Conservation (phyloP, 176 grass and related monocot genomes). For the Carex myosuroides region DNA sequence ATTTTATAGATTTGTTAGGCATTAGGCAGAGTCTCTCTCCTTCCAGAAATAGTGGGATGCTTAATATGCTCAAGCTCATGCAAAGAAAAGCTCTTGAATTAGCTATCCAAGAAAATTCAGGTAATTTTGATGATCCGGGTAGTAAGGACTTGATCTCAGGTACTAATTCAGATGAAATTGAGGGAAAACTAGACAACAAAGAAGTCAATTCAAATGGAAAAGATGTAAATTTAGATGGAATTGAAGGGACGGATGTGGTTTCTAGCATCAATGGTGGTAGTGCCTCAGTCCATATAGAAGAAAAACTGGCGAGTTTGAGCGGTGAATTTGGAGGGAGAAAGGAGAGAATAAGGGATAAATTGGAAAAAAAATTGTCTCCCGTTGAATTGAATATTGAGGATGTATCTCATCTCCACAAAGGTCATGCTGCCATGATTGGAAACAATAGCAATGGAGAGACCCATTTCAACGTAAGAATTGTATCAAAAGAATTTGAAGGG, state of each 20-base stretch:
- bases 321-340: constrained; percentile 41
- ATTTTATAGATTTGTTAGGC: constrained; percentile 70
- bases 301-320: constrained; percentile 7
- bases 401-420: constrained; percentile 65
- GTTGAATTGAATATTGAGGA: constrained; percentile 58
- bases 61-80: constrained; percentile 89
- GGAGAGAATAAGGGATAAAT: constrained; percentile 46
- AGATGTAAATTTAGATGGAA: background rate
- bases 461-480: constrained; percentile 76
- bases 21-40: constrained; percentile 72
- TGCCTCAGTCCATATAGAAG: background rate
- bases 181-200: constrained; percentile 16
- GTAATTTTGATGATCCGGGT: background rate
- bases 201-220: constrained; percentile 24
- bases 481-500: constrained; percentile 75
- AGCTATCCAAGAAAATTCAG: background rate
- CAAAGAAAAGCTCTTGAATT: constrained; percentile 74
- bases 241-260: constrained; percentile 13
- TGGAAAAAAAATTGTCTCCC: constrained; percentile 39
- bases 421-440: constrained; percentile 56
- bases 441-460: constrained; percentile 51
- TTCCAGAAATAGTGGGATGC: constrained; percentile 68
- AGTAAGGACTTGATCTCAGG: constrained; percentile 10
- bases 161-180: constrained; percentile 5
- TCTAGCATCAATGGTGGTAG: constrained; percentile 3